Base-by-base conservation (phyloP, 805 yeast species). In the Millerago galiae region DNA sequence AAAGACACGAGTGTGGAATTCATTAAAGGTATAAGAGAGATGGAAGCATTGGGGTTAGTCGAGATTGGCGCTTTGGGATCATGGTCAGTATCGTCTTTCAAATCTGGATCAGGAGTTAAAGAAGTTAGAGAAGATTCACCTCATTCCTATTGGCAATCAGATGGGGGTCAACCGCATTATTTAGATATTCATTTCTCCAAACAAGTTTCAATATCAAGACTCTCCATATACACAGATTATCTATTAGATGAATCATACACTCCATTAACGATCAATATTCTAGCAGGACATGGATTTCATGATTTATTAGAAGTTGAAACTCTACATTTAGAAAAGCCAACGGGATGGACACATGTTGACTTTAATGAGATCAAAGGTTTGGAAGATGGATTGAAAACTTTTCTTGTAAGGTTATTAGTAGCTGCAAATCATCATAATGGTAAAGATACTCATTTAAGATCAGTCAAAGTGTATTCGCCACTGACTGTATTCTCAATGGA, bases 391-490 rank as follows among this genome's bases (percentile, higher is more conserved):
- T 61, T 88, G 37, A 79, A 83, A 51, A 77, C 93, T 40, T 83
- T 79, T 52, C 65, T 80, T 48, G 62, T 88, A 11, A 74, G 84
- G 46, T 51, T 89, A 13, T 58, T 72, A n/a, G 70, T 88, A 6
- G 58, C 75, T 8, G 75, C 85, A 1, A 93, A 95, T 54, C 96
- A 88, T 54, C 97, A 90, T 57, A 89, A 87, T 56, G 99, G 99
- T 36, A 93, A 91, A 56, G 99, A 93, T 60, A 82, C 96, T 1
- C 98, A 89, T 59, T 67, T 93, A 10, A 64, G 99, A 37, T 83
- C 89, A 0, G 69, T 90, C 14, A 77, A 78, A 68, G 60, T 86
- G 53, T 67, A 79, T 60, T 65, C 76, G 8, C 72, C 72, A 6
- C 52, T 56, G 14, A 55, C 62, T 39, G 51, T 55, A 10, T 59